phyloP scores from a whole-genome alignment of 768 basidiomycete species.

The Lenzites betulinus region DNA sequence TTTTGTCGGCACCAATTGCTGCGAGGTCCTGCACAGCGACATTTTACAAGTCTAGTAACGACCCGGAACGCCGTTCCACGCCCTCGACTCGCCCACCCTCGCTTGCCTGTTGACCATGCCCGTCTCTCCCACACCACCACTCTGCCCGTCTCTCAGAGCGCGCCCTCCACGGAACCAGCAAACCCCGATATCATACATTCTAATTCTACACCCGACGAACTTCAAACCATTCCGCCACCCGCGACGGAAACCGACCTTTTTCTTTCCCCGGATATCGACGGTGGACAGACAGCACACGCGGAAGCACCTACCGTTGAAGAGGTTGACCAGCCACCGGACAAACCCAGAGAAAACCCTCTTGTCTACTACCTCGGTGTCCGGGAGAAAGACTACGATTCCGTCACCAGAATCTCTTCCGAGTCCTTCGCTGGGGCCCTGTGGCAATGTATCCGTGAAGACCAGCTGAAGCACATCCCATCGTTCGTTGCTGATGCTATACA shows the following conservation, averaged over 20 bases:
- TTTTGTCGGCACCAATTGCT: constrained; percentile 64
- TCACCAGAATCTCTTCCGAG: not conserved
- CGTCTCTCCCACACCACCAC: not conserved
- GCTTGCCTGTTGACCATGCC: not conserved
- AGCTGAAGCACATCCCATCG: constrained; percentile 1
- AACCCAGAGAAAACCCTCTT: not conserved
- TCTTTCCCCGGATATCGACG: not conserved
- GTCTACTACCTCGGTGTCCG: constrained; percentile 5
- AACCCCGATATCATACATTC: not conserved
- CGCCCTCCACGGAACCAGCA: not conserved
- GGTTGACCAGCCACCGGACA: not conserved
- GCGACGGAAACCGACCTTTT: not conserved
- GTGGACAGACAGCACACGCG: not conserved
- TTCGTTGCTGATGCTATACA: constrained; percentile 15
- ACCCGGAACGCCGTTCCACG: constrained; percentile 14
- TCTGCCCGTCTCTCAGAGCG: not conserved
- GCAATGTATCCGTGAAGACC: not conserved
- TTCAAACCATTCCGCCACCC: not conserved
- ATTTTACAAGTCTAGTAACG: constrained; percentile 17
- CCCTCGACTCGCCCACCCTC: not conserved
- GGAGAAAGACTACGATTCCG: not conserved
- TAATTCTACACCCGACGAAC: not conserved
- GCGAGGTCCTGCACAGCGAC: constrained; percentile 41
- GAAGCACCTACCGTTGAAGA: not conserved
- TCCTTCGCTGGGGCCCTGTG: constrained; percentile 2